Conservation (phyloP, 768 basidiomycete genomes). For the Phanerochaete sordida region DNA sequence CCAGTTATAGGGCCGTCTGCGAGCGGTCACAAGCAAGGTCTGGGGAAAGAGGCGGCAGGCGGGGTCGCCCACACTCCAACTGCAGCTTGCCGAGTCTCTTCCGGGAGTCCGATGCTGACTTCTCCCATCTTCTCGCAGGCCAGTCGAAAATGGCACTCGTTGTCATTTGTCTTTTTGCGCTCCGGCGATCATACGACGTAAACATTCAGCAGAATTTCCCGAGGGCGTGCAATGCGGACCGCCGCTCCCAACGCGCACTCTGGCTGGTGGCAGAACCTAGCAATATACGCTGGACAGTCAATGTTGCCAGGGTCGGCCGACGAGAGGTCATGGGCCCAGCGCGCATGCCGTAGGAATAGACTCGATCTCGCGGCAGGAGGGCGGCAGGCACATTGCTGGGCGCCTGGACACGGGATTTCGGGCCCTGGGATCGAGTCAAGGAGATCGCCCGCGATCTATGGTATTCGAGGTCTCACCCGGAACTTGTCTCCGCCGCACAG, state of each 20-base stretch:
- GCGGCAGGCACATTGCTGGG: not conserved
- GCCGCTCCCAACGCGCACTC: no score
- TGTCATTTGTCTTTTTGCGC: not conserved
- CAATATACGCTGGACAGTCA: no score
- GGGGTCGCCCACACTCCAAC: not conserved
- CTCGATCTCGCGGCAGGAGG: not conserved
- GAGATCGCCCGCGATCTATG: no score
- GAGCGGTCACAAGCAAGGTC: not conserved
- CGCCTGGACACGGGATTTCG: not conserved
- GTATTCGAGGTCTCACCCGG: no score
- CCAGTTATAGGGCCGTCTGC: not conserved
- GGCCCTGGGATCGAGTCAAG: not conserved
- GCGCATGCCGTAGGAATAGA: not conserved
- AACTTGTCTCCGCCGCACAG: no score
- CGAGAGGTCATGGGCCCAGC: not conserved
- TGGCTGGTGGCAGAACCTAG: no score
- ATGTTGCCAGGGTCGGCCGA: no score
- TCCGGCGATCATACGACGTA: not conserved
- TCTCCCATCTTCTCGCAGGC: not conserved
- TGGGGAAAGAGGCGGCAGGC: not conserved
- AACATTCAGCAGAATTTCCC: no score
- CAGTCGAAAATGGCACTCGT: not conserved
- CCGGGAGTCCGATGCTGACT: slow-evolving; percentile 7
- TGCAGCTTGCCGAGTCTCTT: not conserved
- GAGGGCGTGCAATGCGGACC: no score